phyloP scores from a whole-genome alignment of 2,329 filamentous ascomycete genomes.

The Fusarium sp. region DNA sequence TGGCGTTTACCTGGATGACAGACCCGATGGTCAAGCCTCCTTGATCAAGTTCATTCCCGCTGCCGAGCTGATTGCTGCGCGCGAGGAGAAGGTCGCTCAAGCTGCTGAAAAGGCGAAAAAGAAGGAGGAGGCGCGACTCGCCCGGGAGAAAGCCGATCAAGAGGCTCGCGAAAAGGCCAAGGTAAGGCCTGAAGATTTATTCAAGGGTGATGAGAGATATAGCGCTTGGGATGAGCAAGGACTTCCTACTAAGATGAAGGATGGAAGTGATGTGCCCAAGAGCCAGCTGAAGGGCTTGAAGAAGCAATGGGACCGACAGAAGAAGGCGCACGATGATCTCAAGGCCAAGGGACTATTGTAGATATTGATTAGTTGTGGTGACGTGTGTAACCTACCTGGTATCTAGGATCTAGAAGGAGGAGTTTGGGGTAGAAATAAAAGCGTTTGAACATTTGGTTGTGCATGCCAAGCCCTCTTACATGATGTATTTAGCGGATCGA shows the following conservation, averaged over 20 bases:
- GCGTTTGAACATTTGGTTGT: conserved; percentile 12
- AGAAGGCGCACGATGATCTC: conserved; percentile 80
- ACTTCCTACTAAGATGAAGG: conserved; percentile 80
- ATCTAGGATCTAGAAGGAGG: conserved; percentile 34
- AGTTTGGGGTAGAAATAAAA: conserved; percentile 27
- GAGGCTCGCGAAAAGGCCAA: conserved; percentile 71
- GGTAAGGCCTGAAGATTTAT: conserved; percentile 67
- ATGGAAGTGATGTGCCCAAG: conserved; percentile 86
- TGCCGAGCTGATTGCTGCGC: conserved; percentile 67
- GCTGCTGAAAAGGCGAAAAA: conserved; percentile 71
- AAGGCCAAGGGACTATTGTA: conserved; percentile 53
- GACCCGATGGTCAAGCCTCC: conserved; percentile 74
- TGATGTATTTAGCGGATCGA: no score
- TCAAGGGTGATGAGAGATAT: conserved; percentile 70
- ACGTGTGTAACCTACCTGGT: conserved; percentile 21
- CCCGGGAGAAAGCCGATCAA: conserved; percentile 63
- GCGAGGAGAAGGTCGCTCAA: conserved; percentile 70
- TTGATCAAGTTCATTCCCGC: conserved; percentile 77
- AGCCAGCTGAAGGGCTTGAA: conserved; percentile 82
- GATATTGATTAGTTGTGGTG: conserved; percentile 8
- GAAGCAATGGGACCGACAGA: conserved; percentile 93
- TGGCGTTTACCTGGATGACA: conserved; percentile 89
- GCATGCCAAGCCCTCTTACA: neutral
- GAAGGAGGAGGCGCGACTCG: conserved; percentile 68
- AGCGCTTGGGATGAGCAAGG: conserved; percentile 87